Base-by-base conservation (phyloP, 2,329 filamentous ascomycete species). In the Paracorniculantispora psalliotae region DNA sequence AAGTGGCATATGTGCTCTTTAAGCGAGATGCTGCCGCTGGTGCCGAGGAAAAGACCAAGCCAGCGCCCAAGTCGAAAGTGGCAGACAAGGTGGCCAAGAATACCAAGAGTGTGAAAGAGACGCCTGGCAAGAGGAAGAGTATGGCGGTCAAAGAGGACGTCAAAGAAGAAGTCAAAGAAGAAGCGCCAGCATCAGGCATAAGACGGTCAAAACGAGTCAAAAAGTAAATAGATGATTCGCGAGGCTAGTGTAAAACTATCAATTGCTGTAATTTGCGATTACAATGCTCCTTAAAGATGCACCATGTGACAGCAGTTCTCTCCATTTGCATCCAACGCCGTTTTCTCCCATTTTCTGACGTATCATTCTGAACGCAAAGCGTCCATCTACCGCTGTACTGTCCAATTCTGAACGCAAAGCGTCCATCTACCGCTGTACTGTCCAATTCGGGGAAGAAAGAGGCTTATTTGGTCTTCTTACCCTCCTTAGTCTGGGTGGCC, bases 1-100 rank as follows among this genome's bases (percentile, higher is more conserved):
- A 81, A 69, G 88, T 87, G 19, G 88, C 88, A 2, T 91, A 85
- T 67, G 87, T 90, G 10, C 68, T 90, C 52, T 81, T 89, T 67
- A 84, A 75, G 64, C 66, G 73, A 26, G 46, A 64, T 4, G 62
- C 12, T 4, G 35, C 43, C 13, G 28, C 47, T 47, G 33, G 26
- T 37, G 57, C 26, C 8, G 49, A 43, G 33, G 50, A n/a, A 41
- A 26, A 52, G 47, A 35, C 48, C 25, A 57, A 59, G 53, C 21
- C 44, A 3, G 21, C 39, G 7, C 19, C 15, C 47, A 47, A 61
- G 57, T 54, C 8, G 21, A 50, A 39, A 13, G 33, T 43, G 25
- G n/a, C 43, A 21, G 37, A 4, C 15, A 53, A 28, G 9, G 2
- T 13, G 13, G 37, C 26, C 2, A 28, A 55, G 28, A 12, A 39